Evolutionary conservation across 805 yeast genomes (phyloP).

Genomic region (Saturnispora gosingensis): DNA sequence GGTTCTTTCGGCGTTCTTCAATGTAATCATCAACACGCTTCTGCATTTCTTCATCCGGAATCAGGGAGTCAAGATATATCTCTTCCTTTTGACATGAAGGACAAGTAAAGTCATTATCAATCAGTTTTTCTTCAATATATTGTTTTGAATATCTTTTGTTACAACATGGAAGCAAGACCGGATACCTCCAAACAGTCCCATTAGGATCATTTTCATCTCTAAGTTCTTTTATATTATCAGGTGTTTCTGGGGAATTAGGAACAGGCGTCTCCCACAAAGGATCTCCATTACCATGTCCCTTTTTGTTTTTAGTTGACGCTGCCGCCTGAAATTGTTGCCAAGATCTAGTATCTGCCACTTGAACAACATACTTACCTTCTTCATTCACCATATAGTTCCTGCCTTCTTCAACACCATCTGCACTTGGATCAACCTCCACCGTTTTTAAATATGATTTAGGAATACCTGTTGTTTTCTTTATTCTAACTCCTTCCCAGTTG

Average conservation of each 20-base stretch:
- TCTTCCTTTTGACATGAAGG: constrained; percentile 78
- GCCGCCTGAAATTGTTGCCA: constrained; percentile 70
- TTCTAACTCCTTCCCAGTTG: constrained; percentile 83
- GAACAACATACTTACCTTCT: constrained; percentile 91
- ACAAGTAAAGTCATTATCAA: constrained; percentile 82
- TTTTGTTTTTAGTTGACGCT: not conserved
- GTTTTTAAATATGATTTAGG: constrained; percentile 88
- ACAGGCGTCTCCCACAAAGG: constrained; percentile 7
- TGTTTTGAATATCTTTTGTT: constrained; percentile 46
- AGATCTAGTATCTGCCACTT: constrained; percentile 86
- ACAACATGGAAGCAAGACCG: constrained; percentile 75
- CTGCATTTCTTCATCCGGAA: constrained; percentile 51
- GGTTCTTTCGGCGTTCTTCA: constrained; percentile 21
- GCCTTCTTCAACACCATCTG: constrained; percentile 38
- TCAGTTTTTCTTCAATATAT: constrained; percentile 53
- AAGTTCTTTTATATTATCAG: constrained; percentile 51
- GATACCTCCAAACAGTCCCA: constrained; percentile 53
- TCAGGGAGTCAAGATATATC: constrained; percentile 63
- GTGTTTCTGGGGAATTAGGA: constrained; percentile 14
- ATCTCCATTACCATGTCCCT: constrained; percentile 34
- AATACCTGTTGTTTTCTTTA: constrained; percentile 93
- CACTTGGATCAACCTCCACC: constrained; percentile 56
- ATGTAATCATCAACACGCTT: constrained; percentile 44
- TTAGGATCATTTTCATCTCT: constrained; percentile 54
- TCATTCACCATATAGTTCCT: constrained; percentile 68